Evolutionary conservation across 768 basidiomycete species (phyloP).

Genomic region (Crassisporium funariophilum): DNA sequence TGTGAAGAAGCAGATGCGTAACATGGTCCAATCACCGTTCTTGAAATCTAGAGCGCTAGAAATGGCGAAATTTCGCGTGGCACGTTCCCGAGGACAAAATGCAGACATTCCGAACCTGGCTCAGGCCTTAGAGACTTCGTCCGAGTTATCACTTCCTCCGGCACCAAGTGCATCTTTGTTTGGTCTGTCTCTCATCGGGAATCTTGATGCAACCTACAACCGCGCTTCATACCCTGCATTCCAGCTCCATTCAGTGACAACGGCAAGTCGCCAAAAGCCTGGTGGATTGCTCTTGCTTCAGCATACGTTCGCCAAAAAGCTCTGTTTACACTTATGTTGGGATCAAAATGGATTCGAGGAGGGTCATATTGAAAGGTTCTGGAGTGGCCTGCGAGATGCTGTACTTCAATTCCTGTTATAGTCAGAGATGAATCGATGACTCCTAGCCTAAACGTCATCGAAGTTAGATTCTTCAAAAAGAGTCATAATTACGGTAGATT

Average conservation of each 20-base stretch:
- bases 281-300: slow-evolving; percentile 84
- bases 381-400: slow-evolving; percentile 25
- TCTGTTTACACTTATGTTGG: slow-evolving; percentile 82
- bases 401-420: too few species aligned
- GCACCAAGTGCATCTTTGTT: slow-evolving; percentile 50
- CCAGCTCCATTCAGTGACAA: slow-evolving; percentile 73
- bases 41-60: slow-evolving; percentile 48
- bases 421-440: too few species aligned
- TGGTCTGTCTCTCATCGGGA: slow-evolving; percentile 83
- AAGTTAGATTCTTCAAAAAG: too few species aligned
- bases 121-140: slow-evolving; percentile 48
- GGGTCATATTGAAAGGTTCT: slow-evolving; percentile 33
- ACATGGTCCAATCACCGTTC: slow-evolving; percentile 52
- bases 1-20: slow-evolving; percentile 67
- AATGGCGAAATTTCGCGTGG: slow-evolving; percentile 65
- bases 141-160: slow-evolving; percentile 44
- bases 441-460: too few species aligned
- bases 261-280: slow-evolving; percentile 76
- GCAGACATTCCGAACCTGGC: slow-evolving; percentile 66
- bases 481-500: too few species aligned
- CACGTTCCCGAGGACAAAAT: slow-evolving; percentile 63
- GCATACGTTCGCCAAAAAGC: slow-evolving; percentile 70
- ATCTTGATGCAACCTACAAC: slow-evolving; percentile 80
- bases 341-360: slow-evolving; percentile 76
- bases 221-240: slow-evolving; percentile 61